Conservation (phyloP, 305 asterid species). For the Striga hermonthica region DNA sequence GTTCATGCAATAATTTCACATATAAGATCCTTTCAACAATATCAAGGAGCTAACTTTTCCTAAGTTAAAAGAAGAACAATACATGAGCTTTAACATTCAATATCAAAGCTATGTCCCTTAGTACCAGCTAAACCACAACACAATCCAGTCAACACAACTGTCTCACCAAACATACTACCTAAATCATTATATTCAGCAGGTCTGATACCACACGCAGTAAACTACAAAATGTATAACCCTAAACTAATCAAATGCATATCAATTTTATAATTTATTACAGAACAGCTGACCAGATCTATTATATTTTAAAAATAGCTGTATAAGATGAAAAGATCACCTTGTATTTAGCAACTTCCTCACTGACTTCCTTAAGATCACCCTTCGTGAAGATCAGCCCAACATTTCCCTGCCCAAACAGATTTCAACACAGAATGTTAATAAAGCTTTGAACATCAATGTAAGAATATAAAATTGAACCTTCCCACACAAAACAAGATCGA, state of each 20-base stretch:
- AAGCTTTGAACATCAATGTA: background rate
- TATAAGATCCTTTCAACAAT: too few relatives aligned
- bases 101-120: too few relatives aligned
- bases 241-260: background rate
- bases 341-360: conserved; percentile 83
- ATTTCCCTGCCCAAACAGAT: conserved; percentile 51
- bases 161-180: too few relatives aligned
- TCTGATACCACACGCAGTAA: too few relatives aligned
- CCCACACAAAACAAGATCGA: background rate
- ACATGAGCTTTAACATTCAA: too few relatives aligned
- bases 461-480: background rate
- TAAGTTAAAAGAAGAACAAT: too few relatives aligned
- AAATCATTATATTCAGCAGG: too few relatives aligned
- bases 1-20: too few relatives aligned
- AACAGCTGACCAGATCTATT: background rate
- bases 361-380: conserved; percentile 94
- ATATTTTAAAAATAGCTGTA: background rate
- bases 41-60: too few relatives aligned
- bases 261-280: background rate
- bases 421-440: background rate
- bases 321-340: conserved; percentile 41
- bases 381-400: conserved; percentile 91
- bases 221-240: too few relatives aligned
- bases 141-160: too few relatives aligned
- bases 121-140: too few relatives aligned